Evolutionary conservation across 768 basidiomycete genomes (phyloP).

Genomic region (Agaricus bisporus): DNA sequence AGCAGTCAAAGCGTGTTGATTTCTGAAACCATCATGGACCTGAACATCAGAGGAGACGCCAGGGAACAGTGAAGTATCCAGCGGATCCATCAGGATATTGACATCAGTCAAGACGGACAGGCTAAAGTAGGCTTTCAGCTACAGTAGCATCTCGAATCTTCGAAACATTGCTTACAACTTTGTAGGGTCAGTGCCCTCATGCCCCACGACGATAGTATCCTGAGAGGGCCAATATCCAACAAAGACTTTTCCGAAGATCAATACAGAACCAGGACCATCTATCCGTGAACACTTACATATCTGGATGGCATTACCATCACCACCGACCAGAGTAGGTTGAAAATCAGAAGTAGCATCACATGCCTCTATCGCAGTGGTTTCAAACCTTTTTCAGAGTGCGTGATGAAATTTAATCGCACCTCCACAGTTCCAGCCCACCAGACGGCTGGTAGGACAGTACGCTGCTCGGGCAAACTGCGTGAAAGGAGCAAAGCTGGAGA

Average conservation of each 20-base stretch:
- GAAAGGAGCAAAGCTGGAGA: conserved; percentile 37
- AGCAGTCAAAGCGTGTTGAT: conserved; percentile 44
- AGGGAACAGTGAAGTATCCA: conserved; percentile 48
- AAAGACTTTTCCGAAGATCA: conserved; percentile 29
- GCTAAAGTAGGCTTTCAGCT: conserved; percentile 19
- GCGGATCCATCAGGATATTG: conserved; percentile 30
- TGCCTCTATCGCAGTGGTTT: conserved; percentile 22
- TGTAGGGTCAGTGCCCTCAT: conserved; percentile 55
- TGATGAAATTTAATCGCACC: conserved; percentile 18
- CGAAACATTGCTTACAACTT: conserved; percentile 32
- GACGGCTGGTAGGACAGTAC: conserved; percentile 36
- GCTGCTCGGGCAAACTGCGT: conserved; percentile 50
- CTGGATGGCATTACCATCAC: conserved; percentile 43
- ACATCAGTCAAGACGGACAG: conserved; percentile 46
- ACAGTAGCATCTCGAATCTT: neutral
- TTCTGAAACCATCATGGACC: conserved; percentile 50
- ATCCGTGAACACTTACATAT: conserved; percentile 29
- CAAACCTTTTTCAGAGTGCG: neutral
- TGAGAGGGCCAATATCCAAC: conserved; percentile 51
- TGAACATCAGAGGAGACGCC: conserved; percentile 36
- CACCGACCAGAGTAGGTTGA: conserved; percentile 37
- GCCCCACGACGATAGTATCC: conserved; percentile 50
- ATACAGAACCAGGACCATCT: neutral
- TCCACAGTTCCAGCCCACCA: conserved; percentile 40
- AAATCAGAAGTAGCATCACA: conserved; percentile 36